Evolutionary conservation across 768 basidiomycete species (phyloP).

Genomic region (Asterophora parasitica): DNA sequence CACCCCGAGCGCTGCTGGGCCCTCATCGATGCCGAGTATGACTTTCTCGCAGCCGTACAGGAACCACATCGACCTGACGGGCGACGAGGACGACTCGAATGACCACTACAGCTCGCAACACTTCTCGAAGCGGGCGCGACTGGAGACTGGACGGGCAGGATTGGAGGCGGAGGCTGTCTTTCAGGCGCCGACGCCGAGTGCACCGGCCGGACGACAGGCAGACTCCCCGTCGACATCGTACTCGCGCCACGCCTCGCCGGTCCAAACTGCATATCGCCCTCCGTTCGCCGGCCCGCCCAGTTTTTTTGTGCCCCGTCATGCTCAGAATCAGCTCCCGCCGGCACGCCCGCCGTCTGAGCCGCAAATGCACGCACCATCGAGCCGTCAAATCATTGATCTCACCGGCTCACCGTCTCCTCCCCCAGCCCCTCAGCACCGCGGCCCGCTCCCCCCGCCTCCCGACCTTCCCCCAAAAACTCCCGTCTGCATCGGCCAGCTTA

Average conservation of each 20-base stretch:
- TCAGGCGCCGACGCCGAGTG: not conserved
- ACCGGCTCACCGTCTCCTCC: conserved; percentile 60
- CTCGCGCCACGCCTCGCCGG: conserved; percentile 15
- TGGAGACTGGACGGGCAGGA: conserved; percentile 22
- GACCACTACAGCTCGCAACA: conserved; percentile 28
- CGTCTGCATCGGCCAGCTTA: conserved; percentile 83
- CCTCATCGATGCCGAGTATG: conserved; percentile 6
- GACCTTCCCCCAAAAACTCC: conserved; percentile 77
- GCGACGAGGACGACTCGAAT: conserved; percentile 59
- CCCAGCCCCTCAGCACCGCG: conserved; percentile 26
- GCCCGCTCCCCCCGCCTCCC: conserved; percentile 34
- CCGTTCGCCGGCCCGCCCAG: conserved; percentile 44
- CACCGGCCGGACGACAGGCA: too few relatives aligned
- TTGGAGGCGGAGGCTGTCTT: conserved; percentile 6
- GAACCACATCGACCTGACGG: conserved; percentile 58
- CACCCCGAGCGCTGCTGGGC: conserved; percentile 3
- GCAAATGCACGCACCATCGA: conserved; percentile 20
- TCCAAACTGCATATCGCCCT: conserved; percentile 39
- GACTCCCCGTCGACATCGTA: conserved; percentile 4
- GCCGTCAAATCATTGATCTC: conserved; percentile 68
- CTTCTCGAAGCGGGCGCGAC: conserved; percentile 39
- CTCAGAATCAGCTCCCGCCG: conserved; percentile 22
- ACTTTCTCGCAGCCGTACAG: conserved; percentile 5
- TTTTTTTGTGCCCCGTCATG: conserved; percentile 22
- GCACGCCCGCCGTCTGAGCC: conserved; percentile 14